Evolutionary conservation across 192 early-diverging fungal species (phyloP).

Genomic region (Podila clonocystis): DNA sequence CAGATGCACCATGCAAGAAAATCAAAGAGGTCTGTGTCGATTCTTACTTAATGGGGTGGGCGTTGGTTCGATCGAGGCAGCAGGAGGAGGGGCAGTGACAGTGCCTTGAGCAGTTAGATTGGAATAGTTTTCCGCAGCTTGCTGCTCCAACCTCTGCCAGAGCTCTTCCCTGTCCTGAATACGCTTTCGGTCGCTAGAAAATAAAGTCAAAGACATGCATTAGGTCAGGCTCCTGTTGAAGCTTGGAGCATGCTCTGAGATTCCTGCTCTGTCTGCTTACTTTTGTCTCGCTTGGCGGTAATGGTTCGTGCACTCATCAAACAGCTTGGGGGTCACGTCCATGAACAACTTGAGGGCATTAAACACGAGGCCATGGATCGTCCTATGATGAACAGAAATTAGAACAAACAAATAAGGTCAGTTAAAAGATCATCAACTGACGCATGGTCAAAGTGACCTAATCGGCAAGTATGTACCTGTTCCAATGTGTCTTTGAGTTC

Average conservation of each 20-base stretch:
- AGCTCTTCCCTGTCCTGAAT: conserved; percentile 81
- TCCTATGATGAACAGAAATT: conserved; percentile 56
- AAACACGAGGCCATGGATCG: conserved; percentile 96
- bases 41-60: conserved; percentile 40
- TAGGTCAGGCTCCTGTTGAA: too few relatives aligned
- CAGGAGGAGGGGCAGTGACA: conserved; percentile 23
- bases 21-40: not conserved
- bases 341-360: conserved; percentile 98
- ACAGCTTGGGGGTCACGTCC: conserved; percentile 94
- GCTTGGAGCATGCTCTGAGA: too few relatives aligned
- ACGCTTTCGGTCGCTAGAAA: conserved; percentile 79
- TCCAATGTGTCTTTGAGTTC: conserved; percentile 98
- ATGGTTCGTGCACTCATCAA: conserved; percentile 95
- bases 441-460: not conserved
- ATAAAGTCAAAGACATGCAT: not conserved
- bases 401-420: not conserved
- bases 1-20: not conserved
- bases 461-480: conserved; percentile 67
- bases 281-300: conserved; percentile 90
- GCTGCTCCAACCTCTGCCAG: conserved; percentile 82
- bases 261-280: conserved; percentile 57
- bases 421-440: not conserved
- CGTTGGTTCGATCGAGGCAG: conserved; percentile 16
- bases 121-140: conserved; percentile 48
- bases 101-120: conserved; percentile 38